A percentile compares a stretch with the other conserved stretches of the same genome.
Conservation (phyloP, 2,329 filamentous ascomycete genomes). For the Helminthosporium solani region DNA sequence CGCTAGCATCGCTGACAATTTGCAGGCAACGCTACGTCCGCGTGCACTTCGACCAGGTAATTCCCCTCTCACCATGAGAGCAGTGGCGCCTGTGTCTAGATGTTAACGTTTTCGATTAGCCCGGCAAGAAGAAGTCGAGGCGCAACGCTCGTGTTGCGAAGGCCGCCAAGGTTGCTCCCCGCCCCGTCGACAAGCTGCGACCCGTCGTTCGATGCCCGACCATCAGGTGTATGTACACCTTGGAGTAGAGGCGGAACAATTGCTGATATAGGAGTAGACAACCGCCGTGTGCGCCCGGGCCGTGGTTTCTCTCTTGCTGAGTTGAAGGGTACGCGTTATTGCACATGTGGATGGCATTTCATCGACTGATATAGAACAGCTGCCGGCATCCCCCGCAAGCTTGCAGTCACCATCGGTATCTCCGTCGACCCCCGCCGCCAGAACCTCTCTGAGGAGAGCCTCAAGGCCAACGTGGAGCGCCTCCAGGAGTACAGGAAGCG, state of each 20-base stretch:
- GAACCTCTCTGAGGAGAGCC: slow-evolving; percentile 95
- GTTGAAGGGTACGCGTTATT: slow-evolving; percentile 75
- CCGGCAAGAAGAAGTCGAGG: slow-evolving; percentile 93
- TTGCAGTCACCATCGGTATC: slow-evolving; percentile 96
- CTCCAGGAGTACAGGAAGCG: slow-evolving; percentile 97
- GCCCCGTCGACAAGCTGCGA: slow-evolving; percentile 94
- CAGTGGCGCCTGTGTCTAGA: slow-evolving; percentile 51
- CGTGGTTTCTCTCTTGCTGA: slow-evolving; percentile 97
- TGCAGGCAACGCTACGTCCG: slow-evolving; percentile 90
- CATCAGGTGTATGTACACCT: slow-evolving; percentile 65
- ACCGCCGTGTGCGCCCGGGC: slow-evolving; percentile 93
- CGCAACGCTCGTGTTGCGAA: slow-evolving; percentile 89
- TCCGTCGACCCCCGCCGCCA: slow-evolving; percentile 91
- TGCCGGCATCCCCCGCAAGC: slow-evolving; percentile 90
- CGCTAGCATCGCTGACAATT: slow-evolving; percentile 21
- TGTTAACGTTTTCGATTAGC: slow-evolving; percentile 57
- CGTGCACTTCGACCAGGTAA: slow-evolving; percentile 99
- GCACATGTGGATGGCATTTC: not conserved
- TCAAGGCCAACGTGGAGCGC: slow-evolving; percentile 92
- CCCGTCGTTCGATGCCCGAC: slow-evolving; percentile 97
- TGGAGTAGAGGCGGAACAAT: not conserved
- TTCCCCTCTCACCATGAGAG: slow-evolving; percentile 56
- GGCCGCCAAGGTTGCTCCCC: slow-evolving; percentile 91
- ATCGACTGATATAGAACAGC: slow-evolving; percentile 59
- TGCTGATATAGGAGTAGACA: slow-evolving; percentile 56